These are phyloP conservation scores for Ascomycota sp. DNA, from an alignment of 2,329 filamentous ascomycete genomes.

Conservation along the genomic window DNA sequence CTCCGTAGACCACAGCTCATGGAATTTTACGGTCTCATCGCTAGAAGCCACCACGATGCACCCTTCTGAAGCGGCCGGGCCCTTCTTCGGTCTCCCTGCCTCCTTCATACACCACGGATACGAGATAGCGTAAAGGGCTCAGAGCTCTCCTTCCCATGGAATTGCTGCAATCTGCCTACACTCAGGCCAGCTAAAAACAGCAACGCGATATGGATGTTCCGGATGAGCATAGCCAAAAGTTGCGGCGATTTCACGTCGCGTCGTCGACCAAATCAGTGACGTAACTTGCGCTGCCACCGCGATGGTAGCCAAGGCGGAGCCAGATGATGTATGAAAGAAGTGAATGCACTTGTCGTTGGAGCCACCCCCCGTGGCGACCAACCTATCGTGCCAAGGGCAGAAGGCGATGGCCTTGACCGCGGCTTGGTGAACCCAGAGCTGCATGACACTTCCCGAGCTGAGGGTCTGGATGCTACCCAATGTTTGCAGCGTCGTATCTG, in stretches of 20 bases:
- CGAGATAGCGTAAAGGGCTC: constrained; percentile 71
- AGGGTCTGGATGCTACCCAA: constrained; percentile 24
- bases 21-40: constrained; percentile 83
- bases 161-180: constrained; percentile 73
- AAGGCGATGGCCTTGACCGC: constrained; percentile 95
- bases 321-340: constrained; percentile 78
- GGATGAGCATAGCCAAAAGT: constrained; percentile 90
- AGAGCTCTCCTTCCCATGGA: constrained; percentile 59
- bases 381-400: constrained; percentile 75
- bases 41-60: constrained; percentile 85
- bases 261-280: constrained; percentile 74
- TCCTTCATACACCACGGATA: constrained; percentile 39
- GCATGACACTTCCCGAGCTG: constrained; percentile 35
- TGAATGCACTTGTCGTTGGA: constrained; percentile 91
- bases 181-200: constrained; percentile 85
- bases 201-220: constrained; percentile 73
- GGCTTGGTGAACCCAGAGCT: constrained; percentile 61
- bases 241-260: constrained; percentile 68
- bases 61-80: constrained; percentile 12
- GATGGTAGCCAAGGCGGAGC: constrained; percentile 71
- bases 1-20: constrained; percentile 71
- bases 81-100: constrained; percentile 6
- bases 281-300: constrained; percentile 88
- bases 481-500: constrained; percentile 10
- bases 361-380: constrained; percentile 80